Evolutionary conservation across 176 grass and related monocot species (phyloP).

Genomic region (Oropetium thomaeum): DNA sequence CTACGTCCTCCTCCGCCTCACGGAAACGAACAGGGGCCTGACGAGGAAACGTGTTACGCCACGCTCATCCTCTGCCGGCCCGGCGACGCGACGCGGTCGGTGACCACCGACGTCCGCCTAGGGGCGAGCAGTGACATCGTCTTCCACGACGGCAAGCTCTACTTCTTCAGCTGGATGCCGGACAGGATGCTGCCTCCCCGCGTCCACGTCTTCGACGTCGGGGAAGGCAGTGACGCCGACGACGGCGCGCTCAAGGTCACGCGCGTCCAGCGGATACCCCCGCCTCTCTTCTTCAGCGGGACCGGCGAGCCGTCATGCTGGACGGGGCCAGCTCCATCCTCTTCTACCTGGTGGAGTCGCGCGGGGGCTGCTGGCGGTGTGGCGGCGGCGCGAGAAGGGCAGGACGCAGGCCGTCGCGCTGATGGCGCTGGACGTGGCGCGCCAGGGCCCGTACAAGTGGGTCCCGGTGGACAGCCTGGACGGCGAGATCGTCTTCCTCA

Average conservation of each 20-base stretch:
- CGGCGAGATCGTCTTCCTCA: background rate
- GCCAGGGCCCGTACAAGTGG: background rate
- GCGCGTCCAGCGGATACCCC: background rate
- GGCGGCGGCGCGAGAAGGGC: background rate
- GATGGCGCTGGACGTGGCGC: background rate
- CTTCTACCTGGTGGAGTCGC: conserved; percentile 1
- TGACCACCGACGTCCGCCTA: background rate
- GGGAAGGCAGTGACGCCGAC: background rate
- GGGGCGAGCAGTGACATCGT: background rate
- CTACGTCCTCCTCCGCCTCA: background rate
- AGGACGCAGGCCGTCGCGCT: background rate
- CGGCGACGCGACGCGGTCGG: background rate
- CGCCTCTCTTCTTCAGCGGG: background rate
- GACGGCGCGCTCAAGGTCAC: background rate
- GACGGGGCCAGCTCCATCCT: background rate
- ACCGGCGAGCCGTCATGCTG: too few relatives aligned
- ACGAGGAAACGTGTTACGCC: too few relatives aligned
- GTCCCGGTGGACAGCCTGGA: background rate
- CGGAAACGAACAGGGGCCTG: too few relatives aligned
- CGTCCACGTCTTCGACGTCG: background rate
- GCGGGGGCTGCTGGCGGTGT: background rate
- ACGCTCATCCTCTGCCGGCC: conserved; percentile 1
- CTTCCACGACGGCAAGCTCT: conserved; percentile 5
- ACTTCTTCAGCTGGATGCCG: background rate
- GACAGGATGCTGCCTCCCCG: background rate